Evolutionary conservation across 345 rosid genomes (phyloP).

Genomic region (Trapa bicornis): DNA sequence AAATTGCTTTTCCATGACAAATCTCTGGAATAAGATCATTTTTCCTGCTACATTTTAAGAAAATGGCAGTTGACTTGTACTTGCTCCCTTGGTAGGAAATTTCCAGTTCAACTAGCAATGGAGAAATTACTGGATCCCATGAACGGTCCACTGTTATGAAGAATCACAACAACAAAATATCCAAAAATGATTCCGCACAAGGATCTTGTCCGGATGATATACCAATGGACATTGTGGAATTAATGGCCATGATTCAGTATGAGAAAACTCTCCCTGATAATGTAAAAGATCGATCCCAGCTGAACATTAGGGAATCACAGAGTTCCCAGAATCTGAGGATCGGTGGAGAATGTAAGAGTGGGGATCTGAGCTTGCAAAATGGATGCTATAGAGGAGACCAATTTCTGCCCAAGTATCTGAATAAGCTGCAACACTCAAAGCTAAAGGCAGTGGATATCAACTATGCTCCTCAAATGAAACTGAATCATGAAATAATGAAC

Average conservation of each 20-base stretch:
- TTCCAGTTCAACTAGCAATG: slow-evolving; percentile 32
- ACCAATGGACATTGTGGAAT: slow-evolving; percentile 92
- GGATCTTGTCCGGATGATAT: slow-evolving; percentile 53
- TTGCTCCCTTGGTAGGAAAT: slow-evolving; percentile 40
- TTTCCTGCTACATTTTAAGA: slow-evolving; percentile 9
- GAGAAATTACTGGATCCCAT: slow-evolving; percentile 25
- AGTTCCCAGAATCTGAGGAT: slow-evolving; percentile 31
- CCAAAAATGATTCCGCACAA: slow-evolving; percentile 37
- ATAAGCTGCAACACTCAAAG: slow-evolving; percentile 27
- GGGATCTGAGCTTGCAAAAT: slow-evolving; percentile 23
- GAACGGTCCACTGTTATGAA: slow-evolving; percentile 18
- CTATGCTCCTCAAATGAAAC: slow-evolving; percentile 18
- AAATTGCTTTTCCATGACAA: neutral
- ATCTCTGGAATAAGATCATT: neutral
- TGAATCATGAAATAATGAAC: slow-evolving; percentile 13
- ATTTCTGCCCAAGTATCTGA: slow-evolving; percentile 25
- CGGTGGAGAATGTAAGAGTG: slow-evolving; percentile 27
- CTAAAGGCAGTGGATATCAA: slow-evolving; percentile 25
- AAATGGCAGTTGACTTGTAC: slow-evolving; percentile 6
- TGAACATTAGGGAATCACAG: slow-evolving; percentile 24
- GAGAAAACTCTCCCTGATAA: slow-evolving; percentile 75
- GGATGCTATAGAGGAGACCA: slow-evolving; percentile 29
- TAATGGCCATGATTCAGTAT: slow-evolving; percentile 81
- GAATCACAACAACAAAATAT: slow-evolving; percentile 24
- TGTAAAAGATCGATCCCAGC: slow-evolving; percentile 28